Evolutionary conservation across 1,284 basidiomycete genomes (phyloP).

Genomic region (Malassezia arunalokei): DNA sequence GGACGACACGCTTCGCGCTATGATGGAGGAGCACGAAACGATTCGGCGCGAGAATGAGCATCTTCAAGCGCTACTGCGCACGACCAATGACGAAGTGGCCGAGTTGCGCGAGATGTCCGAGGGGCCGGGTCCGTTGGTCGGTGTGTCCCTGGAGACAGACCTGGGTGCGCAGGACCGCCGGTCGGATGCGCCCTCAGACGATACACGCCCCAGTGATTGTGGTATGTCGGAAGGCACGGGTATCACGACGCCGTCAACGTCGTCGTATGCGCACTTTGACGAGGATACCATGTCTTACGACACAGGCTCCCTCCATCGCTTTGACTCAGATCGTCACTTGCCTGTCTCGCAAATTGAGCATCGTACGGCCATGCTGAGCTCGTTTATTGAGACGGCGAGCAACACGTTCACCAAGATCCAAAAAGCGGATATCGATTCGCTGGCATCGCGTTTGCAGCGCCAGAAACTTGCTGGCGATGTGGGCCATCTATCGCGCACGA

Average conservation of each 20-base stretch:
- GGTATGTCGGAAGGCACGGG: neutral
- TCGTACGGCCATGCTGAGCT: constrained; percentile 49
- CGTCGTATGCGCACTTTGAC: neutral
- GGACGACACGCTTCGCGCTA: neutral
- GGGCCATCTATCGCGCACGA: constrained; percentile 71
- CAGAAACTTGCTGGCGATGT: constrained; percentile 79
- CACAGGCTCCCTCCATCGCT: neutral
- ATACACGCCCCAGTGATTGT: neutral
- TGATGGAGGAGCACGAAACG: neutral
- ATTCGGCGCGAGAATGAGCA: constrained; percentile 11
- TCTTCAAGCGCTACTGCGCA: neutral
- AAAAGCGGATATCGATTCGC: constrained; percentile 72
- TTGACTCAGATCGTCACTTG: constrained; percentile 2
- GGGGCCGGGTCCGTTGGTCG: neutral
- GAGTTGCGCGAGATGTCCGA: constrained; percentile 1
- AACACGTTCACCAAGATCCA: constrained; percentile 60
- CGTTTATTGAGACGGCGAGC: constrained; percentile 61
- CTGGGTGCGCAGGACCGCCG: neutral
- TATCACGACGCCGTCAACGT: neutral
- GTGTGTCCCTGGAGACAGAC: neutral
- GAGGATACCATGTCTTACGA: constrained; percentile 3
- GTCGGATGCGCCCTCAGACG: neutral
- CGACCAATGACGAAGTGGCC: neutral
- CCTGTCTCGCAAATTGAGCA: constrained; percentile 17
- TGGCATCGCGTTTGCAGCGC: constrained; percentile 77